These are phyloP conservation scores for Clathrospora elynae DNA, from an alignment of 2,329 filamentous ascomycete species.

Conservation along the genomic window DNA sequence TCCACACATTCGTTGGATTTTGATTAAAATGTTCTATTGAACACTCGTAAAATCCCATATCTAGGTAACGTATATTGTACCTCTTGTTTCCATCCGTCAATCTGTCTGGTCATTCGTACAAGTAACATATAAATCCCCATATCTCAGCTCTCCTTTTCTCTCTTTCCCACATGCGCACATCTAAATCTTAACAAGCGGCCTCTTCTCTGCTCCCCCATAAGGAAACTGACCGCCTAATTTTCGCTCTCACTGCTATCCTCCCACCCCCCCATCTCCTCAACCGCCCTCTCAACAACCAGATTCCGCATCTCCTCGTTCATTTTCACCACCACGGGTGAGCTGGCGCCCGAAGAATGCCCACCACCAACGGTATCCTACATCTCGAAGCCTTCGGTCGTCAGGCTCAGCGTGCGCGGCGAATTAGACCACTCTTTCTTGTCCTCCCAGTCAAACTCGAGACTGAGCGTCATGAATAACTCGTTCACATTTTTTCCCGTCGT, in stretches of 20 bases:
- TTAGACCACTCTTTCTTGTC: conserved; percentile 8
- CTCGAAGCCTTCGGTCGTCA: conserved; percentile 25
- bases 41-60: too few species aligned
- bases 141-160: too few species aligned
- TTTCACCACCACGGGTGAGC: too few species aligned
- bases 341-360: too few species aligned
- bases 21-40: too few species aligned
- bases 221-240: conserved; percentile 3
- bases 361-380: conserved; percentile 26
- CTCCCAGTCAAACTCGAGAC: conserved; percentile 24
- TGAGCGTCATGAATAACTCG: conserved; percentile 20
- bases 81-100: too few species aligned
- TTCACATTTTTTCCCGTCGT: conserved; percentile 6
- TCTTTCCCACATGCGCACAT: too few species aligned
- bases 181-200: conserved; percentile 9
- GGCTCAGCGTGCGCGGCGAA: conserved; percentile 9
- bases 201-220: conserved; percentile 3
- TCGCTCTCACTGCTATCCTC: conserved; percentile 15
- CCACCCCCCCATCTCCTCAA: conserved; percentile 3
- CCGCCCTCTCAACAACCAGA: conserved; percentile 2
- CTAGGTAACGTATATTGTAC: too few species aligned
- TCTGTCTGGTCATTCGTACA: too few species aligned
- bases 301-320: conserved; percentile 1
- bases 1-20: too few species aligned
- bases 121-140: too few species aligned